phyloP scores from a whole-genome alignment of 2,329 filamentous ascomycete genomes.

The Fusarium continuum region DNA sequence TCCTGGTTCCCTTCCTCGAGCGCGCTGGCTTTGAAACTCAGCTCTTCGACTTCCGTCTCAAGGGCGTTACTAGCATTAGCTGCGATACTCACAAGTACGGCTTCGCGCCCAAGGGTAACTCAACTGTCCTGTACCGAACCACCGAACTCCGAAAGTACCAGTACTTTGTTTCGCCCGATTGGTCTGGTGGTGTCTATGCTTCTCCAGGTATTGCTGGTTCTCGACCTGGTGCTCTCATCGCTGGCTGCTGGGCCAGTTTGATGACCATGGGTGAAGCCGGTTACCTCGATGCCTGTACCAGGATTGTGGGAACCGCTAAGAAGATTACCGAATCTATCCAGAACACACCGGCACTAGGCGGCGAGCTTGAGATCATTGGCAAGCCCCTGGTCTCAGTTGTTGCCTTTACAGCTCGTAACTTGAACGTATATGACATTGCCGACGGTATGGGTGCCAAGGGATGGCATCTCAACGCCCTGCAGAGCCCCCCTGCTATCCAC shows the following conservation, averaged over 20 bases:
- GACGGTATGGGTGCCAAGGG: constrained; percentile 85
- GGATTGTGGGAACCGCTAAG: constrained; percentile 88
- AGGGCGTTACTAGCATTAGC: constrained; percentile 93
- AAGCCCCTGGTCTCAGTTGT: constrained; percentile 90
- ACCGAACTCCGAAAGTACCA: constrained; percentile 83
- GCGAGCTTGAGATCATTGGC: constrained; percentile 83
- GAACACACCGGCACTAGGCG: constrained; percentile 71
- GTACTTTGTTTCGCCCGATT: constrained; percentile 95
- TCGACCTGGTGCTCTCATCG: constrained; percentile 91
- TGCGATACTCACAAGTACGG: constrained; percentile 99
- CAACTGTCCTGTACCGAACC: constrained; percentile 88
- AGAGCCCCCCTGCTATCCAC: constrained; percentile 91
- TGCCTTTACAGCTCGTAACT: constrained; percentile 82
- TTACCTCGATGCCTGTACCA: constrained; percentile 85
- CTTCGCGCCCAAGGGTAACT: constrained; percentile 98
- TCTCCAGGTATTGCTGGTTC: constrained; percentile 92
- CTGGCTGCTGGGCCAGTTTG: constrained; percentile 92
- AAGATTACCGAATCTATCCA: constrained; percentile 80
- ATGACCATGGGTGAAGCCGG: constrained; percentile 89
- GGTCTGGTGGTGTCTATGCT: constrained; percentile 95
- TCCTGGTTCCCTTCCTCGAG: constrained; percentile 90
- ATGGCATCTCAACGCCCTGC: constrained; percentile 96
- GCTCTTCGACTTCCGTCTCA: constrained; percentile 92
- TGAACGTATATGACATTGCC: constrained; percentile 94
- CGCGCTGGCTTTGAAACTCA: constrained; percentile 91